Base-by-base conservation (phyloP, 1,284 basidiomycete genomes). In the Sporisorium exsertum region DNA sequence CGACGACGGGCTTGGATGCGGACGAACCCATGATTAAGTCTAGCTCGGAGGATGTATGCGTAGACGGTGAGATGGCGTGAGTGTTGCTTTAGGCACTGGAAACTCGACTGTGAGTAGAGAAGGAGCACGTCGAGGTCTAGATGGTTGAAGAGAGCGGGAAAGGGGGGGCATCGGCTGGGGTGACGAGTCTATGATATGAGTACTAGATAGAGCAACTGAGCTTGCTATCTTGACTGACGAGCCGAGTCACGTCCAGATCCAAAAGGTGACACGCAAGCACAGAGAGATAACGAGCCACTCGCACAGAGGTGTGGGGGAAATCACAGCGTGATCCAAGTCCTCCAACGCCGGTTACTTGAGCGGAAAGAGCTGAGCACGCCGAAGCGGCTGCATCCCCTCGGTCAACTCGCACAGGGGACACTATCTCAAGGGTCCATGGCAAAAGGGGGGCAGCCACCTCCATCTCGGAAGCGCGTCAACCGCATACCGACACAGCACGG, bases 1-100 rank as follows among this genome's bases (percentile, higher is more conserved):
- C 61, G 42, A 59, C 45, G 26, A 59, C 45, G 26, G 66, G 72
- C 63, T 69, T 74, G 51, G 72, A 73, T 55, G 65, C 61, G 45
- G 61, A 51, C 8, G 72, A 69, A 15, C 66, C 72, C 72, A 74
- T 69, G 45, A 5, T 29, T 56, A 43, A 13, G 9, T 26, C 13
- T 16, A 20, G n/a, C 22, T 50, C 13, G 37, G 13, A 5, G 16
- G 40, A 33, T 32, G 45, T 2, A 51, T 16, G 37, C 9, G 16
- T n/a, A 18, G 45, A 46, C 1, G 12, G 20, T 27, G 45, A 26
- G 33, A 32, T 5, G 22, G 43, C 10, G 45, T 26, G 45, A 15
- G 45, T 26, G 24, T 6, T n/a, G n/a, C n/a, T n/a, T n/a, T 3
- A 27, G 43, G 24, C 20, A 45, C 29, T 32, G 5, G 29, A 32